Evolutionary conservation across 345 rosid genomes (phyloP), one percentile per base, ranked within the genome.

Genomic region (Eucalyptus sp.): DNA sequence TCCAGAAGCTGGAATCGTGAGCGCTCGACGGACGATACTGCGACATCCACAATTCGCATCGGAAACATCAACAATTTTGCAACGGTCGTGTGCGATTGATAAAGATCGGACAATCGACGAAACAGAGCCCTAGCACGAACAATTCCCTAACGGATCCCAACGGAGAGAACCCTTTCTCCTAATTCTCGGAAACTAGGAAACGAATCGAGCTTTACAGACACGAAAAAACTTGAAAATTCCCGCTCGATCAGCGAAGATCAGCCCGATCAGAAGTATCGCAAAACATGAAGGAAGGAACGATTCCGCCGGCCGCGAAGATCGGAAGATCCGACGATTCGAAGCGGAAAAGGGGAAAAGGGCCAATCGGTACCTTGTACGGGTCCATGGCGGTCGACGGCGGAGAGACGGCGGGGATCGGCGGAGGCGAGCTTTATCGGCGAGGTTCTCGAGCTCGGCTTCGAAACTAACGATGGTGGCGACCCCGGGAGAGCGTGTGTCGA

Each of bases 21-120:
- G 96, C 94, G 86, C 97, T 97, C 58, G 99, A 95, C 6, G 99
- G 98, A 6, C 95, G 95, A 89, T 89, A 10, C 96, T 94, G 94
- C 90, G 79, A 62, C 15, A 86, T 50, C 60, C 79, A 64, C 86
- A 87, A 58, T 27, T 58, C 79, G 27, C 51, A 71, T 10, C 22
- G 24, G 41, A 31, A 71, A 33, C 41, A 33, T 29, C 76, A n/a
- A 14, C 18, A 7, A 29, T 71, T 76, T 76, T 1, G 27, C 66
- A 33, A 50, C 16, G n/a, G 48, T 60, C 48, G 48, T 10, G 29
- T 31, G 87, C 41, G 66, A 52, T 27, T 3, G 64, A 17, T 86
- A 29, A 50, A 76, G 27, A 76, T 76, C 29, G 29, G 25, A 51
- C 48, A 13, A 86, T 44, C 87, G 48, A 86, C 44, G 11, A 52